phyloP scores from a whole-genome alignment of 805 yeast genomes.

The Metschnikowia peoriensis region DNA sequence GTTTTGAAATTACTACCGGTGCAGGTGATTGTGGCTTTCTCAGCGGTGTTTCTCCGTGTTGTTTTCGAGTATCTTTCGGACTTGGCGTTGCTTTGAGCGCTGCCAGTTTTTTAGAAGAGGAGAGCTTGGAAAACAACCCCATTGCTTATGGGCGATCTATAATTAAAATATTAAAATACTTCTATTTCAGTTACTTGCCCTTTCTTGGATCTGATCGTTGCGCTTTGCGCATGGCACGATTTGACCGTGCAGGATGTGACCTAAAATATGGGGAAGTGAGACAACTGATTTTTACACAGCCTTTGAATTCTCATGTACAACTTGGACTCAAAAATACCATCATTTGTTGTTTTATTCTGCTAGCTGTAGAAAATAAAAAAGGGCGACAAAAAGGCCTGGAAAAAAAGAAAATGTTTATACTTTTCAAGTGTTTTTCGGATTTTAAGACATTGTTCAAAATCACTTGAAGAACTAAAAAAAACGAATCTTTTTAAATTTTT shows the following conservation, averaged over 20 bases:
- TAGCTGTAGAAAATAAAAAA: too few species aligned
- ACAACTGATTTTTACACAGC: not conserved
- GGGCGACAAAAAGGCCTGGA: too few species aligned
- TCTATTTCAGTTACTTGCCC: not conserved
- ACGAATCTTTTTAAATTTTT: too few species aligned
- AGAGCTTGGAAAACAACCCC: slow-evolving; percentile 5
- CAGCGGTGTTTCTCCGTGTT: not conserved
- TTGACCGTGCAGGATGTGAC: slow-evolving; percentile 1
- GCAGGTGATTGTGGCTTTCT: not conserved
- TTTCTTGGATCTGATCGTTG: not conserved
- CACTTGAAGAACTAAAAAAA: too few species aligned
- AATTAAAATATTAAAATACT: not conserved
- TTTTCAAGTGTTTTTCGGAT: too few species aligned
- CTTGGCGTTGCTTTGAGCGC: not conserved
- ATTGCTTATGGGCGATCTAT: not conserved
- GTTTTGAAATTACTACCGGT: not conserved
- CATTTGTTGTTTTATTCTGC: too few species aligned
- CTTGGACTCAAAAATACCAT: too few species aligned
- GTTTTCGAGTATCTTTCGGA: not conserved
- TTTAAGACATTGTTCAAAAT: too few species aligned
- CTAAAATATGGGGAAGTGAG: not conserved
- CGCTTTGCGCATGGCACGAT: not conserved
- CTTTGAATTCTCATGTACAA: too few species aligned
- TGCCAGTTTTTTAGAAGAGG: not conserved
- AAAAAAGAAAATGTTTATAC: too few species aligned